phyloP scores from a whole-genome alignment of 208 protist genomes.

The Crithidia mellificae region DNA sequence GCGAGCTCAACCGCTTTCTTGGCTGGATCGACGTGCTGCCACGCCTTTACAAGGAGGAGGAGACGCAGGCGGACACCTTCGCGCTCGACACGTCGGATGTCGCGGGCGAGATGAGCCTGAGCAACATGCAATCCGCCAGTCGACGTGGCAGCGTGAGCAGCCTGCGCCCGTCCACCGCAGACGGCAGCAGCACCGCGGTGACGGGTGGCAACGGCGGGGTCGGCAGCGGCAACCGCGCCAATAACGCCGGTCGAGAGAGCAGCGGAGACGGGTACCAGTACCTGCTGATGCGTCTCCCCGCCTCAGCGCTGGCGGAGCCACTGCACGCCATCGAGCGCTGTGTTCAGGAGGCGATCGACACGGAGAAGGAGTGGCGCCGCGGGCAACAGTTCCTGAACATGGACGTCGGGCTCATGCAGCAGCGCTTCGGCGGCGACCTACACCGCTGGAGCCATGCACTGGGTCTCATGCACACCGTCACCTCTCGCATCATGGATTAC shows the following conservation, averaged over 20 bases:
- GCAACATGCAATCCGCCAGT: constrained; percentile 14
- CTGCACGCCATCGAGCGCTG: constrained; percentile 80
- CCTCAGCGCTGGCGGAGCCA: constrained; percentile 55
- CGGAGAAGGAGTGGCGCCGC: constrained; percentile 82
- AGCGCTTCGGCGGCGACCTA: constrained; percentile 77
- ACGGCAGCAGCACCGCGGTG: background rate
- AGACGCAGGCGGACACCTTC: constrained; percentile 31
- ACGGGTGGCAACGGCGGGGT: constrained; percentile 2
- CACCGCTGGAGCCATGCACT: constrained; percentile 70
- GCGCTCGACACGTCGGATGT: background rate
- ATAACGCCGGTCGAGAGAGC: background rate
- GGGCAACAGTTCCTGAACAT: constrained; percentile 86
- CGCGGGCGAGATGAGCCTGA: background rate
- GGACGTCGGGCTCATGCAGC: constrained; percentile 81
- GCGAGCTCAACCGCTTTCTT: constrained; percentile 73
- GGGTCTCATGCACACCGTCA: constrained; percentile 67
- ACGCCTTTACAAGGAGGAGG: constrained; percentile 56
- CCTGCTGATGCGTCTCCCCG: constrained; percentile 54
- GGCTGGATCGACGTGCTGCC: constrained; percentile 76
- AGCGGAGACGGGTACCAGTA: constrained; percentile 48
- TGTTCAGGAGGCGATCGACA: constrained; percentile 70
- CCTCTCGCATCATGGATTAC: constrained; percentile 78
- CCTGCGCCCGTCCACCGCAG: constrained; percentile 3
- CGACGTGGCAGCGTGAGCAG: constrained; percentile 11
- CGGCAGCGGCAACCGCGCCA: background rate